Conservation (phyloP, 257 asterid genomes). For the Capsicum pubescens region DNA sequence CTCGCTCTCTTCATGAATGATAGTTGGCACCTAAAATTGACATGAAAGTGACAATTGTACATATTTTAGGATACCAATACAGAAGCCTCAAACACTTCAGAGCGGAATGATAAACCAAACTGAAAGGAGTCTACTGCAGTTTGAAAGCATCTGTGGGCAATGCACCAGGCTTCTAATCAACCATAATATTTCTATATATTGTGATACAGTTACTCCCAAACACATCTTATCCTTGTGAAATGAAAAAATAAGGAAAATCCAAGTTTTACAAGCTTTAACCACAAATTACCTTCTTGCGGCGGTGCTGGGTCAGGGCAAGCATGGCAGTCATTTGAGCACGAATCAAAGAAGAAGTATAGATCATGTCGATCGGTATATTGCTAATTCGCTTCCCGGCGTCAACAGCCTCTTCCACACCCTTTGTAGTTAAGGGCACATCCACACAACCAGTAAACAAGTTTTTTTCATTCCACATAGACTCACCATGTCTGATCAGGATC, state of each 20-base stretch:
- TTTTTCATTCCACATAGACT: slow-evolving; percentile 99
- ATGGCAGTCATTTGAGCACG: slow-evolving; percentile 99
- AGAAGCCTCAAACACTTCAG: background rate
- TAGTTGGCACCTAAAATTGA: slow-evolving; percentile 77
- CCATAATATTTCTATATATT: background rate
- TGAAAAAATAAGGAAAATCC: background rate
- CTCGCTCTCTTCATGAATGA: slow-evolving; percentile 81
- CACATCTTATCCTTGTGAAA: background rate
- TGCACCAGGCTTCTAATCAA: background rate
- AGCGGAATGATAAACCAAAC: background rate
- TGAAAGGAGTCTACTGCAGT: background rate
- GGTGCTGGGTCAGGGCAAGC: slow-evolving; percentile 99
- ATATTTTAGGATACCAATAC: background rate
- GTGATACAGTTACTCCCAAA: background rate
- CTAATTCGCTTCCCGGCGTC: slow-evolving; percentile 97
- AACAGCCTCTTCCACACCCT: slow-evolving; percentile 95
- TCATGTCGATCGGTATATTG: slow-evolving; percentile 89
- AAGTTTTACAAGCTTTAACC: slow-evolving; percentile 2
- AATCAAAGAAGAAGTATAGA: slow-evolving; percentile 83
- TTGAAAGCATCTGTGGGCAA: background rate
- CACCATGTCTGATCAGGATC: slow-evolving; percentile 94
- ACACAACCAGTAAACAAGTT: slow-evolving; percentile 98
- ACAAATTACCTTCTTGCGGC: slow-evolving; percentile 79
- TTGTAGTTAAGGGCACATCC: slow-evolving; percentile 89
- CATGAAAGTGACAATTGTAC: background rate